phyloP scores from a whole-genome alignment of 495 filamentous ascomycete species.

The Aspergillus ellipticus region DNA sequence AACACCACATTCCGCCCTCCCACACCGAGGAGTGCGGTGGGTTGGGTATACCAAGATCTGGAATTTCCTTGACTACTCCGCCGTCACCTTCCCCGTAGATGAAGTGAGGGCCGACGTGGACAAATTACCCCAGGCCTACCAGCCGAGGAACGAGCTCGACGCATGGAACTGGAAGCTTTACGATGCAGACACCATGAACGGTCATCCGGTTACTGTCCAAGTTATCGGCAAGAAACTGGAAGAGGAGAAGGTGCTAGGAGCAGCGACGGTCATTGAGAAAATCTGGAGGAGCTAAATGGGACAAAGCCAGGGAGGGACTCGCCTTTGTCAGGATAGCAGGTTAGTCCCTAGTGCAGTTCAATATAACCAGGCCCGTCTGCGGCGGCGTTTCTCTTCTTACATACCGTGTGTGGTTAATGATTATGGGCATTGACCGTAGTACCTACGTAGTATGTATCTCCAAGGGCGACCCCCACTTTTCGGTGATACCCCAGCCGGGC shows the following conservation, averaged over 20 bases:
- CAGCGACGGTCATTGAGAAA: constrained; percentile 39
- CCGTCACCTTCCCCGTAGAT: constrained; percentile 53
- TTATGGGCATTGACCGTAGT: background rate
- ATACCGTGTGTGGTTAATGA: too few species aligned
- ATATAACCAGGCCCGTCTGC: too few species aligned
- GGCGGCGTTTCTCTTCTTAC: too few species aligned
- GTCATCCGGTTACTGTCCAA: constrained; percentile 50
- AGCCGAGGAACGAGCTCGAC: constrained; percentile 49
- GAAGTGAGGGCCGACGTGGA: constrained; percentile 46
- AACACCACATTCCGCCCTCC: constrained; percentile 43
- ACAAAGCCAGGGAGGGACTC: too few species aligned
- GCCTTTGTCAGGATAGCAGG: background rate
- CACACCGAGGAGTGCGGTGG: constrained; percentile 45
- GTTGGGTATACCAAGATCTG: constrained; percentile 64
- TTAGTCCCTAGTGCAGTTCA: too few species aligned
- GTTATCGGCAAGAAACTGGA: constrained; percentile 50
- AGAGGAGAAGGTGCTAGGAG: constrained; percentile 52
- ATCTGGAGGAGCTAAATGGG: constrained; percentile 22
- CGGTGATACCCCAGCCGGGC: background rate
- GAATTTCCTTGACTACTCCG: constrained; percentile 66
- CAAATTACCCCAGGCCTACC: constrained; percentile 41
- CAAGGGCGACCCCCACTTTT: background rate
- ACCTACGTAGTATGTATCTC: background rate
- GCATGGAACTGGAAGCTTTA: constrained; percentile 48
- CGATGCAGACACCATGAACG: constrained; percentile 36